phyloP scores from a whole-genome alignment of 495 filamentous ascomycete species.

The Entonaema liquescens region DNA sequence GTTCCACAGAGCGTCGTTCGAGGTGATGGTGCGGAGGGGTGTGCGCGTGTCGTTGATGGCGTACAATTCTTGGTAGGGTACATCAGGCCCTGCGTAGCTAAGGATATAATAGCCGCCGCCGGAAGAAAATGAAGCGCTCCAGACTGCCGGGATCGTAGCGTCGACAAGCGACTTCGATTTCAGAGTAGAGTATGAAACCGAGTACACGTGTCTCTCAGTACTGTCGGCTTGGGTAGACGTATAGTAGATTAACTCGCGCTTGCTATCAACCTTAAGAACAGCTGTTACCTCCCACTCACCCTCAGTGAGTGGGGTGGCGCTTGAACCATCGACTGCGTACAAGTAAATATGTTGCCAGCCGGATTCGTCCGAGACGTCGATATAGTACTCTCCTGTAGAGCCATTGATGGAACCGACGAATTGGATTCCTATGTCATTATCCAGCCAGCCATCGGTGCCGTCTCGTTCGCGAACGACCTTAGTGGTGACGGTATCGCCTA shows the following conservation, averaged over 20 bases:
- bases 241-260: slow-evolving; percentile 62
- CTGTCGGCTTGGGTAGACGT: slow-evolving; percentile 62
- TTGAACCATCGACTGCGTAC: slow-evolving; percentile 56
- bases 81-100: slow-evolving; percentile 62
- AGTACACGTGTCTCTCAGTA: slow-evolving; percentile 65
- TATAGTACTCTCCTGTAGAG: slow-evolving; percentile 54
- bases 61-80: slow-evolving; percentile 66
- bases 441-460: slow-evolving; percentile 65
- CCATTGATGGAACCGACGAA: slow-evolving; percentile 53
- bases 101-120: slow-evolving; percentile 64
- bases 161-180: slow-evolving; percentile 62
- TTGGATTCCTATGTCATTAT: slow-evolving; percentile 59
- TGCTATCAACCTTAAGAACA: slow-evolving; percentile 60
- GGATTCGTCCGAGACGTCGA: slow-evolving; percentile 64
- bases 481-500: slow-evolving; percentile 55
- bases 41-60: slow-evolving; percentile 52
- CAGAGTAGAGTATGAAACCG: slow-evolving; percentile 56
- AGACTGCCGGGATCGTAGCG: slow-evolving; percentile 56
- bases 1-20: slow-evolving; percentile 57
- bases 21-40: slow-evolving; percentile 58
- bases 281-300: slow-evolving; percentile 64
- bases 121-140: slow-evolving; percentile 64
- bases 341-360: slow-evolving; percentile 67
- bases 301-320: slow-evolving; percentile 57
- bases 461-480: slow-evolving; percentile 60